Conservation (phyloP, 2,329 filamentous ascomycete genomes). For the Scytalidium sp. region DNA sequence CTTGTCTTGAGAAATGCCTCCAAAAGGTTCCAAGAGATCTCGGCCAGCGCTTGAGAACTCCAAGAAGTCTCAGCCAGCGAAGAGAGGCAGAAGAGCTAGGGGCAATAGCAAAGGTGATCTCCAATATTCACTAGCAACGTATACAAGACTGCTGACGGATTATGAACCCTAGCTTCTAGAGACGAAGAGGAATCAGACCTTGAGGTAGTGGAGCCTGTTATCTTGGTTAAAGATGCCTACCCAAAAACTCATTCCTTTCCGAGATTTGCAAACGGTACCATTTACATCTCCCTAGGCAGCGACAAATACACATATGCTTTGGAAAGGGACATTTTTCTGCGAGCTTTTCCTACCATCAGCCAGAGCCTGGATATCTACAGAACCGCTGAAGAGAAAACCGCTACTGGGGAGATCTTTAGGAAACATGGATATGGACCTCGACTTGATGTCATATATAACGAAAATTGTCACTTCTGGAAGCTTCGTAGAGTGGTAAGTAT, state of each 20-base stretch:
- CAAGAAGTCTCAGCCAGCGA: too few relatives aligned
- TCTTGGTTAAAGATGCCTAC: background rate
- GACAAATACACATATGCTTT: slow-evolving; percentile 5
- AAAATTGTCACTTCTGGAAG: background rate
- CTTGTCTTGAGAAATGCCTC: too few relatives aligned
- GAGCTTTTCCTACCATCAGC: slow-evolving; percentile 9
- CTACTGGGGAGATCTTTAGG: background rate
- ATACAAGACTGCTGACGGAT: too few relatives aligned
- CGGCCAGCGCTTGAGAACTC: too few relatives aligned
- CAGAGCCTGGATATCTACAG: background rate
- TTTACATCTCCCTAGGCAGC: slow-evolving; percentile 5
- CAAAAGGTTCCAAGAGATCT: too few relatives aligned
- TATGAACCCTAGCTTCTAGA: too few relatives aligned
- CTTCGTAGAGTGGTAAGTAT: background rate
- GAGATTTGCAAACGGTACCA: slow-evolving; percentile 8
- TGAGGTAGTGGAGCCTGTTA: background rate
- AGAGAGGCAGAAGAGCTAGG: too few relatives aligned
- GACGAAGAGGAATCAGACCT: background rate
- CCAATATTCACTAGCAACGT: too few relatives aligned
- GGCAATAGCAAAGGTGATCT: too few relatives aligned
- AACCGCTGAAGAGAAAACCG: slow-evolving; percentile 1
- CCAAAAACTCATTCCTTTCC: background rate
- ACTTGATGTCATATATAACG: background rate
- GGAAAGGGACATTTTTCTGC: slow-evolving; percentile 1
- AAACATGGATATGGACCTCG: background rate